These are phyloP conservation scores for Exophiala mesophila DNA, from an alignment of 2,329 filamentous ascomycete genomes.

Conservation along the genomic window DNA sequence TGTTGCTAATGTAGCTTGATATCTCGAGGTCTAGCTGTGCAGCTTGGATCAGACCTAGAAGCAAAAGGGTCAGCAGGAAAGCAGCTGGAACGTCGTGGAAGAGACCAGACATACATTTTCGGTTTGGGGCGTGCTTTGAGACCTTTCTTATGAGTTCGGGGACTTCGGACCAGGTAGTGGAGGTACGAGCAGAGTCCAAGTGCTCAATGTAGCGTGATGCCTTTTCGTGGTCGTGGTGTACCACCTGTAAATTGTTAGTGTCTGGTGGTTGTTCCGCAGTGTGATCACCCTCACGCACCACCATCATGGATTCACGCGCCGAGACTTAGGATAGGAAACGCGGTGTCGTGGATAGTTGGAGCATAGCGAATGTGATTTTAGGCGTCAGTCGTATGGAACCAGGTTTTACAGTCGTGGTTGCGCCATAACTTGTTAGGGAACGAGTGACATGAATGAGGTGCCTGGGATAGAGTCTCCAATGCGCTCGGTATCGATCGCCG, in stretches of 20 bases:
- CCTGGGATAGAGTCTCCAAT: too few species aligned
- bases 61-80: slow-evolving; percentile 10
- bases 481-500: too few species aligned
- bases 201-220: slow-evolving; percentile 73
- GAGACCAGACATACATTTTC: slow-evolving; percentile 60
- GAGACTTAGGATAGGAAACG: too few species aligned
- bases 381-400: too few species aligned
- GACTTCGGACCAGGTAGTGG: slow-evolving; percentile 79
- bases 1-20: slow-evolving; percentile 46
- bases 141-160: slow-evolving; percentile 89
- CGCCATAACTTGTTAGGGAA: too few species aligned
- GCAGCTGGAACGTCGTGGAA: slow-evolving; percentile 7
- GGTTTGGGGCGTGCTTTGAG: slow-evolving; percentile 83
- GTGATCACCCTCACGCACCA: too few species aligned
- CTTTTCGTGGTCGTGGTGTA: slow-evolving; percentile 58
- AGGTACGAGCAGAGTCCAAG: slow-evolving; percentile 81
- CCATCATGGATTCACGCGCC: too few species aligned
- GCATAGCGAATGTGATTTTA: too few species aligned
- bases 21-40: slow-evolving; percentile 66
- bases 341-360: too few species aligned
- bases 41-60: slow-evolving; percentile 61
- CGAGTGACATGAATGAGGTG: too few species aligned
- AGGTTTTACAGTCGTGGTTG: too few species aligned
- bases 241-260: slow-evolving; percentile 26
- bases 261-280: too few species aligned